Base-by-base conservation (phyloP, 306 rosid genomes). In the Cucumis cinereus region DNA sequence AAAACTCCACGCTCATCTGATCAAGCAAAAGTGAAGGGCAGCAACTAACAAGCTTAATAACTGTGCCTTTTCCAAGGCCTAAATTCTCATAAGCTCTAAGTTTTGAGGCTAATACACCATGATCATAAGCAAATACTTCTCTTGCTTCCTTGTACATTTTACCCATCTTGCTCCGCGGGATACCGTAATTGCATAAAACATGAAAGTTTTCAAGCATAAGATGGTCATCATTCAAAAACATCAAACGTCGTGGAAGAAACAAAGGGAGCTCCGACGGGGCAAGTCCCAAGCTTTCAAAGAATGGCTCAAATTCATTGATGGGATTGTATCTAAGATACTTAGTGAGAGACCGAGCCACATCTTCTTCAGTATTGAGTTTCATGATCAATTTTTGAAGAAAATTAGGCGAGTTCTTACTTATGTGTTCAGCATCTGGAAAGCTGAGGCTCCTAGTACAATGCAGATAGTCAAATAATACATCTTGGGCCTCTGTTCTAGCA, bases 271-370 rank as follows among this genome's bases (percentile, higher is more conserved):
- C 88, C 3, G 85, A 85, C 11, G 82, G 87, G 9, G 53, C 56
- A 77, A 93, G 64, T 17, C 97, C 95, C 64, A 93, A 76, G 80
- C 97, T 90, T 84, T 93, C 98, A 8, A 90, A 77, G 78, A 93
- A 90, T 0, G 97, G 97, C 59, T 93, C 98, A 57, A 88, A 90
- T 88, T 93, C 98, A 24, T 93, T 90, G 17, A 93, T 82, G 45
- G 95, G 96, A 76, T 90, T 74, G 45, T 88, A 89, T 54, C 90
- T 84, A 45, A 93, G 69, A 43, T 83, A 86, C 81, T 84, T 81
- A 26, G 73, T 77, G 38, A 93, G 61, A 15, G 84, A 74, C 6
- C 78, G 87, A 30, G 80, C 76, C 71, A 85, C 86, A 52, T 83
- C 89, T 49, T 68, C 63, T 58, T 81, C 82, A 6, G 4, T 15